Conservation (phyloP, 768 basidiomycete genomes). For the Leccinum subgranulosum region DNA sequence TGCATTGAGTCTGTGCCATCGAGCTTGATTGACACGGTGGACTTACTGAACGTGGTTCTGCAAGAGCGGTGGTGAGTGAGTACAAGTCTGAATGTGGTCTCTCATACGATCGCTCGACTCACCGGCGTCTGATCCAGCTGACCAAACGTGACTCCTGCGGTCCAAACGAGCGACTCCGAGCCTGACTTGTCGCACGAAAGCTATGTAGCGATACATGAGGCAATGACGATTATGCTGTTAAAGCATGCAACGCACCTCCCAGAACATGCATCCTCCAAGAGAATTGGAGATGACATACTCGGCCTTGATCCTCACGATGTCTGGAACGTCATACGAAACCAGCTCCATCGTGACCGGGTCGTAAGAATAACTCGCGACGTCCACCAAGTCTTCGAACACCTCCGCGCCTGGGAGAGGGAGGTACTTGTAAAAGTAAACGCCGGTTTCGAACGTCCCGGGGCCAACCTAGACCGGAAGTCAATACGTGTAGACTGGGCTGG, state of each 20-base stretch:
- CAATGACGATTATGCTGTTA: neutral
- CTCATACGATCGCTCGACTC: neutral
- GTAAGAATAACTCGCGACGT: slow-evolving; percentile 79
- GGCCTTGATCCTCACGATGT: slow-evolving; percentile 63
- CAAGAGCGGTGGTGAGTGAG: neutral
- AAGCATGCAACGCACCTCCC: slow-evolving; percentile 41
- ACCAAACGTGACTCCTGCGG: slow-evolving; percentile 46
- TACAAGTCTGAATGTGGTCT: neutral
- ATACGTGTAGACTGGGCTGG: neutral
- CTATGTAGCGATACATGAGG: slow-evolving; percentile 9
- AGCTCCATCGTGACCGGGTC: slow-evolving; percentile 62
- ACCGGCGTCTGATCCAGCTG: slow-evolving; percentile 53
- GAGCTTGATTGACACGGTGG: neutral
- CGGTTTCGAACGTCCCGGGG: slow-evolving; percentile 45
- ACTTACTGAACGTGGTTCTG: slow-evolving; percentile 60
- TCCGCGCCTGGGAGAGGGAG: slow-evolving; percentile 63
- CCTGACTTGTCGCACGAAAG: slow-evolving; percentile 62
- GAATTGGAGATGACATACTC: slow-evolving; percentile 60
- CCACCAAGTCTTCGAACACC: slow-evolving; percentile 62
- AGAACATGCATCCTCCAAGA: slow-evolving; percentile 72
- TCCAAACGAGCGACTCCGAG: slow-evolving; percentile 54
- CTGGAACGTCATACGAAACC: slow-evolving; percentile 74
- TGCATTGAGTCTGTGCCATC: neutral
- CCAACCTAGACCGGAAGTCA: slow-evolving; percentile 47
- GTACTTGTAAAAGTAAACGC: slow-evolving; percentile 64